These are phyloP conservation scores for Fusarium mexicanum DNA, from an alignment of 2,329 filamentous ascomycete genomes.

Conservation along the genomic window DNA sequence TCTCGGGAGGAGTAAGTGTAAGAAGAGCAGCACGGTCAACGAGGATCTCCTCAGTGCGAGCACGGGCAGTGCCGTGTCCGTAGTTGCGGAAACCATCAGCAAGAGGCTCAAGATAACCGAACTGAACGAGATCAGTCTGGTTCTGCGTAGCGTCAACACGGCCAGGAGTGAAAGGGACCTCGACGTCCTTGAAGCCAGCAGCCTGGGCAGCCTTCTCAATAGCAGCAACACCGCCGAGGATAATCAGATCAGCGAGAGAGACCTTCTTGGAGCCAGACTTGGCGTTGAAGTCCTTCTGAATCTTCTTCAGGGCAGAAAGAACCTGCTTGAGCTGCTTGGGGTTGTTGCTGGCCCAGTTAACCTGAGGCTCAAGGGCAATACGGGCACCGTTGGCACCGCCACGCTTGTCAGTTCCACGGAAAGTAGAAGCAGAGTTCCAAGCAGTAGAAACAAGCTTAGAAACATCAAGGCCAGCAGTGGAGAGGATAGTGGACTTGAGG, in stretches of 20 bases:
- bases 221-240: conserved; percentile 75
- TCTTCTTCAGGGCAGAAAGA: conserved; percentile 66
- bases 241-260: conserved; percentile 81
- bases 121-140: conserved; percentile 73
- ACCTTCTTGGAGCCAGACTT: conserved; percentile 68
- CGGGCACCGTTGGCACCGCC: conserved; percentile 84
- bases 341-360: conserved; percentile 80
- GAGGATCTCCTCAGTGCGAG: conserved; percentile 73
- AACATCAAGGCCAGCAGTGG: conserved; percentile 63
- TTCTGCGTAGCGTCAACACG: conserved; percentile 77
- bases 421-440: conserved; percentile 76
- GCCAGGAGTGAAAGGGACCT: conserved; percentile 78
- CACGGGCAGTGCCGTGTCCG: conserved; percentile 68
- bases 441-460: conserved; percentile 72
- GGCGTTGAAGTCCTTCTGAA: conserved; percentile 74
- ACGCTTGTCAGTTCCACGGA: conserved; percentile 81
- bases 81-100: conserved; percentile 87
- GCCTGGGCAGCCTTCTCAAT: conserved; percentile 74
- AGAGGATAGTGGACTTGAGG: conserved; percentile 75
- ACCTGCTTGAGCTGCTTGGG: conserved; percentile 71
- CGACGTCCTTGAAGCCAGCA: conserved; percentile 55
- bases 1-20: conserved; percentile 74
- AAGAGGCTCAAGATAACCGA: conserved; percentile 72
- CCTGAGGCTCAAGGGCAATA: conserved; percentile 77
- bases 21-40: conserved; percentile 78